Conservation (phyloP, 176 grass and related monocot species). For the Juncus inflexus region DNA sequence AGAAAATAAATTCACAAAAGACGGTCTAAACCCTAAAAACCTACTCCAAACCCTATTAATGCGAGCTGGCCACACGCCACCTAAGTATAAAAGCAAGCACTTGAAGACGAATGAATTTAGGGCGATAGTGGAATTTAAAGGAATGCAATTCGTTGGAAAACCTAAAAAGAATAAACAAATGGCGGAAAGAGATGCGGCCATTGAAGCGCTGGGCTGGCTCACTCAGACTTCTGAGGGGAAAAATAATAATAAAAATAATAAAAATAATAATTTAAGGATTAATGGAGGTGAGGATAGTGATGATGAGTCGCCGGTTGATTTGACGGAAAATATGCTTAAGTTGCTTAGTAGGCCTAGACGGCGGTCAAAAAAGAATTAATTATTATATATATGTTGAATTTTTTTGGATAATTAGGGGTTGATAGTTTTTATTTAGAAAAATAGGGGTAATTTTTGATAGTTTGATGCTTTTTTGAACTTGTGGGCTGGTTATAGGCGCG, state of each 20-base stretch:
- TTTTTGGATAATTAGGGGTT: too few relatives aligned
- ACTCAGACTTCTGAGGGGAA: conserved; percentile 62
- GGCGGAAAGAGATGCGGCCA: conserved; percentile 83
- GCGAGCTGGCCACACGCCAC: conserved; percentile 79
- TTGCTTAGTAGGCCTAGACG: conserved; percentile 66
- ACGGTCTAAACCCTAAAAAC: conserved; percentile 74
- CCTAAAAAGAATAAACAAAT: conserved; percentile 92
- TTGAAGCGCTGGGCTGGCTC: conserved; percentile 79
- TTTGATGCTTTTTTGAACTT: too few relatives aligned
- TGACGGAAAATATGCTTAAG: conserved; percentile 95
- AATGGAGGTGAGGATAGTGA: conserved; percentile 30
- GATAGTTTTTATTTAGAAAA: neutral
- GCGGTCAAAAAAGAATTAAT: conserved; percentile 26
- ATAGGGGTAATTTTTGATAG: neutral
- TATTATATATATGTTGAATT: too few relatives aligned
- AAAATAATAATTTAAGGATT: too few relatives aligned
- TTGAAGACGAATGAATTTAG: conserved; percentile 95
- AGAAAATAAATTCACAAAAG: conserved; percentile 51
- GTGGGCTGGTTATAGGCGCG: neutral
- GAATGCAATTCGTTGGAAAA: conserved; percentile 92
- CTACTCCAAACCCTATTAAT: conserved; percentile 91
- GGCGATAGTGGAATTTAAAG: conserved; percentile 92
- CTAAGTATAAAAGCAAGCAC: conserved; percentile 92
- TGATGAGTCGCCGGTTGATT: conserved; percentile 57
- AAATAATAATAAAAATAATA: conserved; percentile 27